Percentiles rank a stretch among this genome's conserved stretches.
Evolutionary conservation across 768 basidiomycete species (phyloP).

Genomic region (Rubroboletus satanas): DNA sequence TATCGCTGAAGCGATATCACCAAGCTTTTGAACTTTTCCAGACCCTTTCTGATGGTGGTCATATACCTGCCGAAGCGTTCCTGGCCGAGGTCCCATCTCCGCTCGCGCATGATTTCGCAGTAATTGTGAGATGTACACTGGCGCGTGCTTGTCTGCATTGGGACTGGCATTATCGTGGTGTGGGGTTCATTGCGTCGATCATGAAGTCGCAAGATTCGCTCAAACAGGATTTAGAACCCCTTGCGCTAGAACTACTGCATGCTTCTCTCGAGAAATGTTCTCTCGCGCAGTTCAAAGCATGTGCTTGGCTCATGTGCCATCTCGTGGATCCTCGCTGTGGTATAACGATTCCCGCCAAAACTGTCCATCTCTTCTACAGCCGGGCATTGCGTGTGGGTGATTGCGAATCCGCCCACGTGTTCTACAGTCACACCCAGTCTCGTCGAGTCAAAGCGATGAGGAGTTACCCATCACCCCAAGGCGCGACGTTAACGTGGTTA

Average conservation of each 20-base stretch:
- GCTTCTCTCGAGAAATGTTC: conserved; percentile 37
- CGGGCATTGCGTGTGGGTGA: conserved; percentile 31
- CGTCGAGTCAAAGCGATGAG: conserved; percentile 28
- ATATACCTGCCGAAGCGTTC: conserved; percentile 48
- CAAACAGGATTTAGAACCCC: conserved; percentile 27
- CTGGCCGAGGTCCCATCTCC: conserved; percentile 33
- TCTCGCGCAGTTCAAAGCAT: conserved; percentile 35
- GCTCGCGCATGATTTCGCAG: conserved; percentile 36
- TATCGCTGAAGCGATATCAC: conserved; percentile 31
- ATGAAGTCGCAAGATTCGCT: conserved; percentile 23
- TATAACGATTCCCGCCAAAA: conserved; percentile 39
- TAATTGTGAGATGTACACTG: conserved; percentile 48
- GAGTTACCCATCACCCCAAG: conserved; percentile 50
- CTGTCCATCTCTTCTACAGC: conserved; percentile 47
- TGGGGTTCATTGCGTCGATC: conserved; percentile 34
- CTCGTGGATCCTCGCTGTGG: conserved; percentile 30
- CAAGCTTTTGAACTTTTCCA: conserved; percentile 48
- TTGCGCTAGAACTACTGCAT: conserved; percentile 45
- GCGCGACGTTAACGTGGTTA: conserved; percentile 47
- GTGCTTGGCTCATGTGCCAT: conserved; percentile 39
- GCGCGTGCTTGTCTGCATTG: conserved; percentile 52
- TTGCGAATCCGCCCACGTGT: conserved; percentile 35
- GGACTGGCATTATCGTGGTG: conserved; percentile 47
- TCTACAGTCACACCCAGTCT: conserved; percentile 48
- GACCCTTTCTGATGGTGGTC: conserved; percentile 40